A percentile compares a stretch with the other conserved stretches of the same genome.
Conservation (phyloP, 2,329 filamentous ascomycete species). For the Fusarium sp. region DNA sequence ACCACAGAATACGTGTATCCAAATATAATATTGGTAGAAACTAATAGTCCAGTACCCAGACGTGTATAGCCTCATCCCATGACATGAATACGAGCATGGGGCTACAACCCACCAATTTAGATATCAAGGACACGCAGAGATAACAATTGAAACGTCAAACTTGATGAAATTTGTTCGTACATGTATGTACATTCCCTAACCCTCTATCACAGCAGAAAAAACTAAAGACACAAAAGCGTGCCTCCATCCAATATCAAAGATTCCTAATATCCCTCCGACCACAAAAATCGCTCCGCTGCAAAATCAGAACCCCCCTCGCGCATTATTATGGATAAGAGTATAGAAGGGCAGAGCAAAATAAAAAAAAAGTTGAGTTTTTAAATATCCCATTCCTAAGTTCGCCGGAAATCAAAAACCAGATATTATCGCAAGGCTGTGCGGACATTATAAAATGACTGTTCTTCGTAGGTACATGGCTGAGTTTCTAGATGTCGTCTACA, state of each 20-base stretch:
- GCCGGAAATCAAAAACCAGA: constrained; percentile 31
- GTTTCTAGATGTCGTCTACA: constrained; percentile 59
- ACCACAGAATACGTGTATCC: background rate
- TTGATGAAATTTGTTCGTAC: constrained; percentile 44
- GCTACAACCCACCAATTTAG: no score
- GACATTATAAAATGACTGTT: constrained; percentile 34
- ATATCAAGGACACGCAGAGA: background rate
- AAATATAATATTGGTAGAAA: no score
- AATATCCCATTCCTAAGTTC: constrained; percentile 39
- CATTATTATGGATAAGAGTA: constrained; percentile 44
- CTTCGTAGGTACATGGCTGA: constrained; percentile 18
- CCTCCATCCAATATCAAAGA: constrained; percentile 11
- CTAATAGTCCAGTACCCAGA: background rate
- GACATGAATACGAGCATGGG: no score
- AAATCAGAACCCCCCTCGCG: constrained; percentile 26
- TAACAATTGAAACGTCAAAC: constrained; percentile 16
- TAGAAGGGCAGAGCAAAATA: constrained; percentile 21
- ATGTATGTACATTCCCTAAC: constrained; percentile 38
- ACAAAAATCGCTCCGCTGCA: constrained; percentile 28
- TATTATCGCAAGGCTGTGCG: constrained; percentile 25
- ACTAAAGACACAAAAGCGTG: constrained; percentile 13
- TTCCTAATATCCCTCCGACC: constrained; percentile 13
- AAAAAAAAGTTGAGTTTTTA: constrained; percentile 41
- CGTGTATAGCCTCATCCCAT: background rate
- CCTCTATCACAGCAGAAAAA: constrained; percentile 33